Conservation (phyloP, 2,329 filamentous ascomycete species). For the Neurospora crassa region DNA sequence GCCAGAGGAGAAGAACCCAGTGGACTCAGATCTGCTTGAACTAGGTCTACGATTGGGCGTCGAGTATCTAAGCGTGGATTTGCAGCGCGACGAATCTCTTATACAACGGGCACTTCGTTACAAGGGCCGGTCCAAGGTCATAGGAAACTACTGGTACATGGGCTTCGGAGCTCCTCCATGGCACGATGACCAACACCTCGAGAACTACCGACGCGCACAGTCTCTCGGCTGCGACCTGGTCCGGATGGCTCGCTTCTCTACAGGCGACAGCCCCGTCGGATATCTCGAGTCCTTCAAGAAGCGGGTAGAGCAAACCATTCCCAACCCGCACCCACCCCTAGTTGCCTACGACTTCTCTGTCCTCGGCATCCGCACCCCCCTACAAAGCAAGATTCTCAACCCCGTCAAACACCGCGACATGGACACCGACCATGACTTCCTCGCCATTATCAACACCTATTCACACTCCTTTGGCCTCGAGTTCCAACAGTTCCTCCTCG, state of each 20-base stretch:
- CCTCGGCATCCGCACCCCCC: conserved; percentile 30
- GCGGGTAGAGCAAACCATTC: conserved; percentile 31
- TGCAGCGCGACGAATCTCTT: conserved; percentile 42
- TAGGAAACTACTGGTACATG: conserved; percentile 45
- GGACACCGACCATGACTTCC: conserved; percentile 30
- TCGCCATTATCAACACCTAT: conserved; percentile 42
- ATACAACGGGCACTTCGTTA: conserved; percentile 39
- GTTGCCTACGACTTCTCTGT: conserved; percentile 36
- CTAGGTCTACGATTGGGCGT: conserved; percentile 57
- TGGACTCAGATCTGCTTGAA: conserved; percentile 48
- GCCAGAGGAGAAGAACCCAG: conserved; percentile 27
- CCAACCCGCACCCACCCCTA: conserved; percentile 40
- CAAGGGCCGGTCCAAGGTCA: conserved; percentile 49
- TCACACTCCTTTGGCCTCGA: conserved; percentile 47
- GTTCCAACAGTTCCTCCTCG: conserved; percentile 51
- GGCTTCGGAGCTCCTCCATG: conserved; percentile 40
- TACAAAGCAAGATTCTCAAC: conserved; percentile 40
- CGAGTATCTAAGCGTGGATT: conserved; percentile 55
- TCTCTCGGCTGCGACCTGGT: conserved; percentile 51
- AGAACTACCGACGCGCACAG: conserved; percentile 44
- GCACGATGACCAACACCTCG: conserved; percentile 42
- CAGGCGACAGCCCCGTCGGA: conserved; percentile 44
- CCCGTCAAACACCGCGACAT: conserved; percentile 38
- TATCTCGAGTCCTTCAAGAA: conserved; percentile 40
- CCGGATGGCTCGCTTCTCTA: conserved; percentile 48